Percentiles rank a stretch among this genome's conserved stretches.
phyloP scores from a whole-genome alignment of 176 grass and related monocot species.

The Aechmea fasciata region DNA sequence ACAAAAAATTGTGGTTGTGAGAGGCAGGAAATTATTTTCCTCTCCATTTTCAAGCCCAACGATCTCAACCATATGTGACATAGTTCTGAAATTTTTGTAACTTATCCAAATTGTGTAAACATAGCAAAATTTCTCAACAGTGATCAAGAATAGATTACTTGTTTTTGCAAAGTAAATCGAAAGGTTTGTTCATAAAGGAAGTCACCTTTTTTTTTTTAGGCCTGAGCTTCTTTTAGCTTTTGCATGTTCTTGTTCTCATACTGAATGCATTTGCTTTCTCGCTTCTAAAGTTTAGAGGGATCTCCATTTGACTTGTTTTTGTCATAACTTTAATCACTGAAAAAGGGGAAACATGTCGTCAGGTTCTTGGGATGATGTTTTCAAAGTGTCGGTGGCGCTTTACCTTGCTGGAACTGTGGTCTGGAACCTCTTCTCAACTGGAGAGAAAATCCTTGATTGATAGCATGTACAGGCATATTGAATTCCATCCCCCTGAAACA shows the following conservation, averaged over 20 bases:
- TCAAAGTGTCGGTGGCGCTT: slow-evolving; percentile 66
- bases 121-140: too few relatives aligned
- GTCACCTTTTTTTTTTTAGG: too few relatives aligned
- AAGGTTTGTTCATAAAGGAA: too few relatives aligned
- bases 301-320: neutral
- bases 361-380: slow-evolving; percentile 95
- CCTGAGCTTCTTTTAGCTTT: neutral
- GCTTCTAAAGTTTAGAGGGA: neutral
- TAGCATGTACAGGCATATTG: neutral
- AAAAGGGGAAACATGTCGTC: slow-evolving; percentile 18
- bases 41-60: too few relatives aligned
- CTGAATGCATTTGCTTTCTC: neutral
- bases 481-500: neutral
- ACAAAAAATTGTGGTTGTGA: too few relatives aligned
- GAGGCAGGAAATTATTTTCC: too few relatives aligned
- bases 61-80: too few relatives aligned
- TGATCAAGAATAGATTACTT: too few relatives aligned
- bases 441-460: slow-evolving; percentile 94
- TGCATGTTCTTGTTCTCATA: slow-evolving; percentile 3
- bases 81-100: too few relatives aligned
- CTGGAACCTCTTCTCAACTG: slow-evolving; percentile 87
- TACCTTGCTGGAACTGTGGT: slow-evolving; percentile 80
- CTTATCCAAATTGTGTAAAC: too few relatives aligned
- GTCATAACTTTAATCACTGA: neutral
- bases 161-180: too few relatives aligned